Evolutionary conservation across 306 rosid genomes (phyloP), one percentile per base, ranked within the genome.

Genomic region (Cicer cuneatum): DNA sequence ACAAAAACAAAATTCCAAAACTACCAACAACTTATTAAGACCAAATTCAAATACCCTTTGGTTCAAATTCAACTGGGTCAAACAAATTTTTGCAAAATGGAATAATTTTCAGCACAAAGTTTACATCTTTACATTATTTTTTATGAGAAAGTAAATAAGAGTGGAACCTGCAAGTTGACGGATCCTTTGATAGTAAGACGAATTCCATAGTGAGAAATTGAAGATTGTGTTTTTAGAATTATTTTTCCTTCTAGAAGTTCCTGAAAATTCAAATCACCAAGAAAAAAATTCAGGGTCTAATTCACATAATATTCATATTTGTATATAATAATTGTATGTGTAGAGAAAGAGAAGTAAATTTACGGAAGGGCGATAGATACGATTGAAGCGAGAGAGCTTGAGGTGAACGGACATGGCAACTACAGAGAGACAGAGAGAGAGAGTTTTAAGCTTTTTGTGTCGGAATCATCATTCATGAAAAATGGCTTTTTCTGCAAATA

Each of bases 361-460:
- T 86, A 94, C 98, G 41, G 89, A 86, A 83, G 98, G 96, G 15
- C 82, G 90, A 83, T 91, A 91, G 82, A 94, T 83, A 10, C 96
- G 96, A 80, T 73, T 88, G 10, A 70, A 67, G 57, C 85, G 93
- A 43, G 95, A 89, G 75, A 94, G 89, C 61, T 83, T 94, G 84
- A 94, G 85, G 71, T 91, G 89, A 4, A 91, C 69, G 37, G 98
- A 81, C 97, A 91, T 91, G 48, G 86, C 80, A 6, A 15, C 42
- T 18, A 40, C 29, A n/a, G 38, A 38, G 29, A 33, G 39, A 1
- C 6, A 13, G 15, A 11, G 14, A 47, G 7, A 1, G 15, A 2
- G 54, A 58, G 21, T 59, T 72, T 19, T 9, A 19, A 39, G 69
- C 48, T 7, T 39, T 16, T 11, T 58, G 33, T 52, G 52, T 5